Conservation (phyloP, 257 asterid genomes). For the Pogostemon cablin region DNA sequence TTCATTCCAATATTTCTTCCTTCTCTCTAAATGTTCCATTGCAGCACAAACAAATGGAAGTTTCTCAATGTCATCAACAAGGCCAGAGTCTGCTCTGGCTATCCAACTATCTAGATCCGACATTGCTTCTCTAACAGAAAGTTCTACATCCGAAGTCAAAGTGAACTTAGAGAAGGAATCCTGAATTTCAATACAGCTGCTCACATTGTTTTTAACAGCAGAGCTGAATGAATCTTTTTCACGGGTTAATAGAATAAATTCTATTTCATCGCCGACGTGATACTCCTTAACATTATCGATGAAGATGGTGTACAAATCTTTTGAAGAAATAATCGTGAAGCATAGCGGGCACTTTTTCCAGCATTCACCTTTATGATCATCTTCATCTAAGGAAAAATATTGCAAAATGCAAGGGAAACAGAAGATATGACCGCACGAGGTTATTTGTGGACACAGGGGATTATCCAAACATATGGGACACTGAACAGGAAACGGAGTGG, state of each 20-base stretch:
- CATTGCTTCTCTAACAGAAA: conserved; percentile 83
- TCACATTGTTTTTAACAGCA: conserved; percentile 56
- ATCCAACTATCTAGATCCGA: conserved; percentile 90
- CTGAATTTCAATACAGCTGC: conserved; percentile 39
- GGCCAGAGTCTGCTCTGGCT: conserved; percentile 90
- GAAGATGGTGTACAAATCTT: conserved; percentile 72
- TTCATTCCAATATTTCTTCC: conserved; percentile 79
- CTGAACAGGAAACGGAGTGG: conserved; percentile 67
- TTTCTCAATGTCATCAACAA: conserved; percentile 88
- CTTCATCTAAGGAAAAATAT: conserved; percentile 60
- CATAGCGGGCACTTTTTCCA: conserved; percentile 93
- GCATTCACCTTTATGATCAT: conserved; percentile 58
- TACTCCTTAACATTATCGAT: conserved; percentile 72
- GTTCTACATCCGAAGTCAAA: conserved; percentile 83
- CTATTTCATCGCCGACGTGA: conserved; percentile 59
- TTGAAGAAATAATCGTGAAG: conserved; percentile 80
- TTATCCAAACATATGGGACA: conserved; percentile 94
- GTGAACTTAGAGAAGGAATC: conserved; percentile 81
- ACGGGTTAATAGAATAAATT: conserved; percentile 77
- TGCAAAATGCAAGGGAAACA: conserved; percentile 93
- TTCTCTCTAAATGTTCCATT: conserved; percentile 66
- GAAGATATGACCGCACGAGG: conserved; percentile 95
- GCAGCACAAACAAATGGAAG: conserved; percentile 96
- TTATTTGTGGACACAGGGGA: conserved; percentile 93
- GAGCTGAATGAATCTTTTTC: conserved; percentile 65